Evolutionary conservation across 805 yeast species (phyloP).

Genomic region (Metschnikowia koreensis): DNA sequence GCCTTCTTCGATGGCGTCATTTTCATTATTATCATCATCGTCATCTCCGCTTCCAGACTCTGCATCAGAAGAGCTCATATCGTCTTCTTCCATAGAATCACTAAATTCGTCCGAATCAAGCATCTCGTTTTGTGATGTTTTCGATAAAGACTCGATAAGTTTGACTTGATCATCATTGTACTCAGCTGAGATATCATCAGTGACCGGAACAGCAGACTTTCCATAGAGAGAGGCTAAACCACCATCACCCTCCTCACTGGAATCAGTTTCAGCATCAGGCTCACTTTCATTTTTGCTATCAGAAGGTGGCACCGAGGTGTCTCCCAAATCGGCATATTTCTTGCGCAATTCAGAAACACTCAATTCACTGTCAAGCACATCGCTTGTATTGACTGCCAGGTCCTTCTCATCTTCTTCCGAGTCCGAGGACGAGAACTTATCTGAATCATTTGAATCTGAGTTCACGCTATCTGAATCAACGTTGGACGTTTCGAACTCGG

Average conservation of each 20-base stretch:
- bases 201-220: slow-evolving; percentile 4
- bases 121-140: slow-evolving; percentile 16
- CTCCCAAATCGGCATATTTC: slow-evolving; percentile 51
- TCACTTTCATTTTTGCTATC: slow-evolving; percentile 19
- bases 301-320: slow-evolving; percentile 3
- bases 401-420: slow-evolving; percentile 15
- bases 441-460: slow-evolving; percentile 18
- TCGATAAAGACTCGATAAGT: slow-evolving; percentile 23
- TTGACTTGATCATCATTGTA: slow-evolving; percentile 35
- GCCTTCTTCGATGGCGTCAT: neutral
- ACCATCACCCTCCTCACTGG: neutral
- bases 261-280: slow-evolving; percentile 10
- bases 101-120: slow-evolving; percentile 21
- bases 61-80: slow-evolving; percentile 9
- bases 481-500: slow-evolving; percentile 24
- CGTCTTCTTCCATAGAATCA: slow-evolving; percentile 19
- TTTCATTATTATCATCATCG: neutral
- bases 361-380: slow-evolving; percentile 45
- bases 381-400: neutral
- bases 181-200: slow-evolving; percentile 14
- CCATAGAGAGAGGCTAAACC: slow-evolving; percentile 37
- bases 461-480: slow-evolving; percentile 24
- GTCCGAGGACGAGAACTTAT: slow-evolving; percentile 18
- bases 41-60: slow-evolving; percentile 15
- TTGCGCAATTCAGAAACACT: slow-evolving; percentile 54